These are phyloP conservation scores for Acaromyces ingoldii DNA, from an alignment of 1,284 basidiomycete species.

Conservation along the genomic window DNA sequence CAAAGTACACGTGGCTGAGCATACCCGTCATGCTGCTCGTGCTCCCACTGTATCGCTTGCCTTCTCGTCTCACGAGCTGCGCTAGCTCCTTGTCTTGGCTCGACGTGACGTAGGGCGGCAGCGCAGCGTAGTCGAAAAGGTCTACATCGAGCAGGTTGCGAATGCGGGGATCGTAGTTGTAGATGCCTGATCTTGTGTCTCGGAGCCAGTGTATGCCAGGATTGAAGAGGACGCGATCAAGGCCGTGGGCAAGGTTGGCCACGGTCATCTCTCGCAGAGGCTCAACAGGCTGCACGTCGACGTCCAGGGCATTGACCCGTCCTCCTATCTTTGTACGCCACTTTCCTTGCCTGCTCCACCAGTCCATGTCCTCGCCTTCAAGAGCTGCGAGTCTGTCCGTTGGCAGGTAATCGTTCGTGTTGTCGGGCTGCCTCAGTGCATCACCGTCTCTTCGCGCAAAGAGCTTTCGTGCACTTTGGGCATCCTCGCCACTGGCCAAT, in stretches of 20 bases:
- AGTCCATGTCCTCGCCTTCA: background rate
- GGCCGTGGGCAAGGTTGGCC: constrained; percentile 67
- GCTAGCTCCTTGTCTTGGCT: constrained; percentile 72
- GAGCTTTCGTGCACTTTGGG: too few relatives aligned
- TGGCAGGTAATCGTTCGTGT: background rate
- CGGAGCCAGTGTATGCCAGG: constrained; percentile 87
- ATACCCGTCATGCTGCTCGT: constrained; percentile 86
- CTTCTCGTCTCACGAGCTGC: constrained; percentile 61
- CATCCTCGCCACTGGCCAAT: too few relatives aligned
- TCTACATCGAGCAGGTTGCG: constrained; percentile 70
- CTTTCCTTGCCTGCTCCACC: background rate
- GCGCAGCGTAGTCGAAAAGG: constrained; percentile 83
- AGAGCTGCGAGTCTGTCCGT: background rate
- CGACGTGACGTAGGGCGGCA: constrained; percentile 73
- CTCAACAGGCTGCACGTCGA: constrained; percentile 12
- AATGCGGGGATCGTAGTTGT: constrained; percentile 73
- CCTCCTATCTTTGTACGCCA: constrained; percentile 2
- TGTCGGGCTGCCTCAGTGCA: too few relatives aligned
- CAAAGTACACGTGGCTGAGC: constrained; percentile 79
- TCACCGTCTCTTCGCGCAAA: too few relatives aligned
- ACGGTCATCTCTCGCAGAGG: constrained; percentile 55
- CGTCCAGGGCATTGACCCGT: background rate
- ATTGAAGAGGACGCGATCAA: constrained; percentile 60
- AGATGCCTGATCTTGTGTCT: constrained; percentile 78
- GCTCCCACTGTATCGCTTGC: constrained; percentile 71